These are phyloP conservation scores for Geotrichum carabidarum DNA, from an alignment of 1,139 yeast genomes.

Conservation along the genomic window DNA sequence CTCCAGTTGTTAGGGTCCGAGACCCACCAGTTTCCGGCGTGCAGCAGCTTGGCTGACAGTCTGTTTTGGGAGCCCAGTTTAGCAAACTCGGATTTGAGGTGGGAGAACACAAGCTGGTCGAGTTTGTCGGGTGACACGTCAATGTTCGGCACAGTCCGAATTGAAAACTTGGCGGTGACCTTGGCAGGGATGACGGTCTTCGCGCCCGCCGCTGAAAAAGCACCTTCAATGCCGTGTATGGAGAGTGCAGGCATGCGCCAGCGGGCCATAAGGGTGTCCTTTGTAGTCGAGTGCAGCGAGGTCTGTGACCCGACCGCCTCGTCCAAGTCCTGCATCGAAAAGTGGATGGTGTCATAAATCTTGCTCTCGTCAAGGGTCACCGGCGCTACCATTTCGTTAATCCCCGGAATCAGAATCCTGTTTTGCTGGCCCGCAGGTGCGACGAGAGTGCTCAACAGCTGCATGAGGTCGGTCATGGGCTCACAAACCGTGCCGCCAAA, in stretches of 20 bases:
- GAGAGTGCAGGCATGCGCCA: constrained; percentile 98
- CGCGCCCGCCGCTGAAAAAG: constrained; percentile 90
- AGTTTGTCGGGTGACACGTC: constrained; percentile 62
- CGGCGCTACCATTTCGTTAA: constrained; percentile 91
- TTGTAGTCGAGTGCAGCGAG: constrained; percentile 65
- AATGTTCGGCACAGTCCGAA: constrained; percentile 94
- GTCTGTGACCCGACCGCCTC: constrained; percentile 85
- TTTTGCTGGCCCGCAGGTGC: constrained; percentile 61
- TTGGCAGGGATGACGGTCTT: constrained; percentile 96
- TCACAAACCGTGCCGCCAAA: constrained; percentile 97
- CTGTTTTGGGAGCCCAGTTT: constrained; percentile 71
- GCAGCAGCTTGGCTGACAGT: constrained; percentile 67
- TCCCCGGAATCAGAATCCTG: constrained; percentile 77
- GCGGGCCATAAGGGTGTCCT: constrained; percentile 84
- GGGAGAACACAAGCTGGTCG: constrained; percentile 67
- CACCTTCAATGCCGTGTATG: constrained; percentile 96
- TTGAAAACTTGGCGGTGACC: constrained; percentile 89
- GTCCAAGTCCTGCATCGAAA: constrained; percentile 75
- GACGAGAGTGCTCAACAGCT: constrained; percentile 70
- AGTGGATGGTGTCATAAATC: constrained; percentile 80
- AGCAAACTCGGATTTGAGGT: constrained; percentile 59
- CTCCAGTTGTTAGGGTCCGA: constrained; percentile 89
- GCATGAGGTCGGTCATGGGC: constrained; percentile 90
- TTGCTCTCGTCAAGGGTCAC: constrained; percentile 68
- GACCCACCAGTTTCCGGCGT: constrained; percentile 95